A percentile compares a stretch with the other conserved stretches of the same genome.
Conservation (phyloP, 2,329 filamentous ascomycete species). For the Aspergillus texensis region DNA sequence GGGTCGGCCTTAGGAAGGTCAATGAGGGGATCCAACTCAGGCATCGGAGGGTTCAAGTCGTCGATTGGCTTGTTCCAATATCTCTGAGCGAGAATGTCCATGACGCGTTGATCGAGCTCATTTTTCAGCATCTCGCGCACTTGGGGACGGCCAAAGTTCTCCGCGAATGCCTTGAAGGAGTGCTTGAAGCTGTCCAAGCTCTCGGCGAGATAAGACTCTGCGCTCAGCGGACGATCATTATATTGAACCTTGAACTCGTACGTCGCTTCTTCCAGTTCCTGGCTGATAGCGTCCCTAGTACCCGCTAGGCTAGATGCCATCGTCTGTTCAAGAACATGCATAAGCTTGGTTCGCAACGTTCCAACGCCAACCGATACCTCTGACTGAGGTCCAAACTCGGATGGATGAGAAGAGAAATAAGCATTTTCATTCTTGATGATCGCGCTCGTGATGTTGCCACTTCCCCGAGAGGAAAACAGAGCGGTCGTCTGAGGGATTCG, state of each 20-base stretch:
- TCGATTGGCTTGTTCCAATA: constrained; percentile 97
- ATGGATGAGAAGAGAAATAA: constrained; percentile 81
- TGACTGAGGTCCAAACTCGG: constrained; percentile 74
- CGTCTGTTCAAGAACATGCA: constrained; percentile 94
- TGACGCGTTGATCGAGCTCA: constrained; percentile 90
- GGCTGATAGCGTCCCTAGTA: constrained; percentile 88
- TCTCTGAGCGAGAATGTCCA: constrained; percentile 86
- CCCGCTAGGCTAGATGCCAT: constrained; percentile 91
- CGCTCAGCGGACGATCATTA: constrained; percentile 91
- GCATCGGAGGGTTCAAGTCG: constrained; percentile 69
- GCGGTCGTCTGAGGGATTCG: constrained; percentile 69
- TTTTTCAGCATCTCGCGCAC: constrained; percentile 88
- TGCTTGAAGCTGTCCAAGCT: constrained; percentile 97
- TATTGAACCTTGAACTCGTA: constrained; percentile 99
- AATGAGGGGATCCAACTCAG: constrained; percentile 71
- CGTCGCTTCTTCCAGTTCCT: constrained; percentile 93
- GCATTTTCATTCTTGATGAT: constrained; percentile 87
- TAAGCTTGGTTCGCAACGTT: constrained; percentile 89
- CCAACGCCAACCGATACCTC: constrained; percentile 79
- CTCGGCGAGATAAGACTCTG: constrained; percentile 94
- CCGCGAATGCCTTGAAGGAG: constrained; percentile 91
- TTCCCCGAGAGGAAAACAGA: constrained; percentile 83
- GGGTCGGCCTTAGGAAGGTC: constrained; percentile 84
- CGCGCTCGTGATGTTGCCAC: constrained; percentile 74
- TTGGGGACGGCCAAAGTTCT: constrained; percentile 84